Base-by-base conservation (phyloP, 2,329 filamentous ascomycete species). In the Pseudomassariella vexata region DNA sequence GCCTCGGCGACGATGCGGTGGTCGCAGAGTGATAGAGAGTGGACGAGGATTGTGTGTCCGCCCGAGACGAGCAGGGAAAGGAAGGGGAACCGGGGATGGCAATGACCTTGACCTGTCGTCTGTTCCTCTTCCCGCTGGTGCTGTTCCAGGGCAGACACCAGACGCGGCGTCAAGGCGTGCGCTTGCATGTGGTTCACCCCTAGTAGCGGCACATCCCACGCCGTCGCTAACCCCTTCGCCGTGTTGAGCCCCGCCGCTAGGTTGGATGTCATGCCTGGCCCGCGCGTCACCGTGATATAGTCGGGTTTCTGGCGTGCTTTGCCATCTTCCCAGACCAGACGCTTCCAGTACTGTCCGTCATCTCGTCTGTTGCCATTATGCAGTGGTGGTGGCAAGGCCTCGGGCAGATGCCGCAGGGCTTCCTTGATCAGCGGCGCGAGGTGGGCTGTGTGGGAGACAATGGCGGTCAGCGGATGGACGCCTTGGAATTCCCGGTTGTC, bases 121-220 rank as follows among this genome's bases (percentile, higher is more conserved):
- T 42, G 45, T 14, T 39, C 44, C 31, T 39, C 32, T 9, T 40
- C 41, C 14, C 38, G 43, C 32, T 65, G n/a, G n/a, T n/a, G n/a
- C n/a, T n/a, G n/a, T n/a, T n/a, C 52, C 38, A 90, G 58, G 5
- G 84, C 83, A 19, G 66, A 62, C 4, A 82, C 79, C 24, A 98
- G 72, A 8, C 87, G 73, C 11, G 90, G 85, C 12, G 92, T 96
- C 40, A 98, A 63, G 12, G 92, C 83, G 58, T 98, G 92, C 9
- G 89, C 92, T 56, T 95, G 89, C 92, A 98, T 96, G 58, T 98
- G 92, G 56, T 98, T 85, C 1, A 95, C 85, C 1, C 79, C 92
- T 1, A 96, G 57, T 19, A 96, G 64, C 3, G 90, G 89, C 22
- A 88, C 72, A 42, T 79, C 72, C 85, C 85, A 94, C 22, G 86